phyloP scores from a whole-genome alignment of 2,329 filamentous ascomycete genomes.

The Alternaria viburni region DNA sequence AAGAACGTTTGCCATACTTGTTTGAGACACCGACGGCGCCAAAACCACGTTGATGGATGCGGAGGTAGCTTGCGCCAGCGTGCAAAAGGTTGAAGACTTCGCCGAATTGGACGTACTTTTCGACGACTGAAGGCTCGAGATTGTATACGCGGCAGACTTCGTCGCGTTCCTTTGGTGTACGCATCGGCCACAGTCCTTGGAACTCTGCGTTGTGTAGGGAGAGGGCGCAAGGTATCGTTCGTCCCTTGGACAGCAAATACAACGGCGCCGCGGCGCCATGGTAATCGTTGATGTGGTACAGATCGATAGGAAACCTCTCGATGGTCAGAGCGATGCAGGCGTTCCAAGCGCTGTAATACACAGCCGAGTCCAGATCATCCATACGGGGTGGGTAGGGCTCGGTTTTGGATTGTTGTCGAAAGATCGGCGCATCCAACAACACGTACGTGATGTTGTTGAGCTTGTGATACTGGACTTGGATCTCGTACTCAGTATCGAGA shows the following conservation, averaged over 20 bases:
- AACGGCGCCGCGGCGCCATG: background rate
- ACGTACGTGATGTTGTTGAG: constrained; percentile 72
- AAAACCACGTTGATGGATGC: constrained; percentile 71
- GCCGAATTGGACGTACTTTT: constrained; percentile 70
- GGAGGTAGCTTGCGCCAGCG: constrained; percentile 69
- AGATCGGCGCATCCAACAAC: constrained; percentile 68
- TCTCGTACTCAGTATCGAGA: constrained; percentile 65
- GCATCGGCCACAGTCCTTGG: constrained; percentile 30
- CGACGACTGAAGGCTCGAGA: constrained; percentile 62
- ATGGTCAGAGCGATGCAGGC: constrained; percentile 70
- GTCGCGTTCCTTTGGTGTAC: constrained; percentile 60
- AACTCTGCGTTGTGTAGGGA: background rate
- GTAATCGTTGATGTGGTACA: background rate
- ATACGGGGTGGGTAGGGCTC: constrained; percentile 59
- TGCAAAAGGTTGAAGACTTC: constrained; percentile 73
- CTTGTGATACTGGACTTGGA: constrained; percentile 69
- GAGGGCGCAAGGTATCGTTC: background rate
- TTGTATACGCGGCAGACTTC: constrained; percentile 72
- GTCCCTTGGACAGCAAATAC: background rate
- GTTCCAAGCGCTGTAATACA: constrained; percentile 75
- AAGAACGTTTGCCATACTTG: constrained; percentile 71
- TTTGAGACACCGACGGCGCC: constrained; percentile 48
- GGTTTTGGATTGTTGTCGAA: background rate
- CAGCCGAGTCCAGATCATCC: constrained; percentile 71
- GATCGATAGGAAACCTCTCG: constrained; percentile 57